Conservation (phyloP, 2,329 filamentous ascomycete species). For the Claviceps arundinis region DNA sequence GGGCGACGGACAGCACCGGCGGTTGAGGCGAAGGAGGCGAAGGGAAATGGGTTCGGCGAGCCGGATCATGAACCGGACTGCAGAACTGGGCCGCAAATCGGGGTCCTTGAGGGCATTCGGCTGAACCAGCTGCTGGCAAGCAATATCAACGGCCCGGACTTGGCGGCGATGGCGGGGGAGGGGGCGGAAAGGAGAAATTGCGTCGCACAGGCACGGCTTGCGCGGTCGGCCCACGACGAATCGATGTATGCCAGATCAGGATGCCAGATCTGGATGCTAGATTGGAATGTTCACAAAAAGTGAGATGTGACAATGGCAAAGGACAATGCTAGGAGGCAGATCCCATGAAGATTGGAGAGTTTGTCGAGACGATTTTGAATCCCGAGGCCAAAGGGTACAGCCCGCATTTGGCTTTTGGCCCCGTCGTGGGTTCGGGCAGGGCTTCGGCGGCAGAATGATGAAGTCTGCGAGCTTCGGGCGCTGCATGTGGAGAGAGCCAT, state of each 20-base stretch:
- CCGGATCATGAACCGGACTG: slow-evolving; percentile 9
- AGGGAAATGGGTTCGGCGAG: slow-evolving; percentile 5
- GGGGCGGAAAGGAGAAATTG: slow-evolving; percentile 2
- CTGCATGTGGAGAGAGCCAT: background rate
- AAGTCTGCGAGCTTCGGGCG: background rate
- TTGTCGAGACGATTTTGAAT: background rate
- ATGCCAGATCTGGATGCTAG: background rate
- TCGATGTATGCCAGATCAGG: background rate
- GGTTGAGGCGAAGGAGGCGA: slow-evolving; percentile 11
- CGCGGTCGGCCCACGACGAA: slow-evolving; percentile 1
- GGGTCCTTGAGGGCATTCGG: slow-evolving; percentile 5
- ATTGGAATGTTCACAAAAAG: background rate
- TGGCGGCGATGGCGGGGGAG: background rate
- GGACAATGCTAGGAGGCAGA: background rate
- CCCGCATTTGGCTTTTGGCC: background rate
- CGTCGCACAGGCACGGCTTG: slow-evolving; percentile 2
- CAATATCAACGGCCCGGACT: background rate
- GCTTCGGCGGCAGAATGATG: background rate
- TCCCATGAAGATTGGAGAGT: background rate
- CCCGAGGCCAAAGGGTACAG: background rate
- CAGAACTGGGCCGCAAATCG: slow-evolving; percentile 3
- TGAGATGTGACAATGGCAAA: background rate
- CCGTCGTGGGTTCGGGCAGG: slow-evolving; percentile 1
- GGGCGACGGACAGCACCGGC: slow-evolving; percentile 19
- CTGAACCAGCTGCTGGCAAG: slow-evolving; percentile 1